Evolutionary conservation across 495 filamentous ascomycete genomes (phyloP).

Genomic region (Penicillium ucsense): DNA sequence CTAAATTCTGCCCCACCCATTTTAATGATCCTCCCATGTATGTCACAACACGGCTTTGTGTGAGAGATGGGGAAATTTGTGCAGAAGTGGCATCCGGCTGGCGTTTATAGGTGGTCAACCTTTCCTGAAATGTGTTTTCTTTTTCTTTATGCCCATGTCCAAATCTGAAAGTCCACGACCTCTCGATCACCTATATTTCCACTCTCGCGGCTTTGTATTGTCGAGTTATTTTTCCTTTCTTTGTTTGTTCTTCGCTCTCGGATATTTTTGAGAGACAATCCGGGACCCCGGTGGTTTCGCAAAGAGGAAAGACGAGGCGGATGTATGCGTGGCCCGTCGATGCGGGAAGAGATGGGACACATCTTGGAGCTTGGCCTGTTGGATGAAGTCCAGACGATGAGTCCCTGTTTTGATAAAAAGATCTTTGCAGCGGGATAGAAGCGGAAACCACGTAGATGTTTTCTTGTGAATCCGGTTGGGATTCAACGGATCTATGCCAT

Average conservation of each 20-base stretch:
- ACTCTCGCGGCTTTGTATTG: constrained; percentile 5
- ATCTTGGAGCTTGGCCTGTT: no score
- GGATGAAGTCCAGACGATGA: no score
- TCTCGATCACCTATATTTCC: constrained; percentile 13
- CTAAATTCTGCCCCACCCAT: constrained; percentile 17
- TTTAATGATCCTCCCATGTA: constrained; percentile 30
- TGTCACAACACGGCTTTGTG: constrained; percentile 27
- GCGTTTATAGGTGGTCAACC: constrained; percentile 41
- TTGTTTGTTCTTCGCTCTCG: constrained; percentile 3
- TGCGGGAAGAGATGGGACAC: no score
- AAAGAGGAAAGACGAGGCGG: constrained; percentile 6
- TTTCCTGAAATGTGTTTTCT: constrained; percentile 21
- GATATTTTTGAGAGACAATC: constrained; percentile 5
- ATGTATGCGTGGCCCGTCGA: background rate
- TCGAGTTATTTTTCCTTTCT: constrained; percentile 1
- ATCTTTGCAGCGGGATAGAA: constrained; percentile 7
- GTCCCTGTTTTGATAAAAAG: no score
- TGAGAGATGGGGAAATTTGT: constrained; percentile 25
- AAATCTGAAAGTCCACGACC: constrained; percentile 10
- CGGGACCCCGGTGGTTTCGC: constrained; percentile 10
- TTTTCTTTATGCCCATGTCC: constrained; percentile 22
- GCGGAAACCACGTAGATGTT: constrained; percentile 13
- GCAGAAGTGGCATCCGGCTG: constrained; percentile 43
- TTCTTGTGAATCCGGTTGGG: constrained; percentile 7
- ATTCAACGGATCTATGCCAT: constrained; percentile 35